A percentile compares a stretch with the other conserved stretches of the same genome.
Conservation (phyloP, 108 stramenopile species). For the Stephanodiscus minutulus region DNA sequence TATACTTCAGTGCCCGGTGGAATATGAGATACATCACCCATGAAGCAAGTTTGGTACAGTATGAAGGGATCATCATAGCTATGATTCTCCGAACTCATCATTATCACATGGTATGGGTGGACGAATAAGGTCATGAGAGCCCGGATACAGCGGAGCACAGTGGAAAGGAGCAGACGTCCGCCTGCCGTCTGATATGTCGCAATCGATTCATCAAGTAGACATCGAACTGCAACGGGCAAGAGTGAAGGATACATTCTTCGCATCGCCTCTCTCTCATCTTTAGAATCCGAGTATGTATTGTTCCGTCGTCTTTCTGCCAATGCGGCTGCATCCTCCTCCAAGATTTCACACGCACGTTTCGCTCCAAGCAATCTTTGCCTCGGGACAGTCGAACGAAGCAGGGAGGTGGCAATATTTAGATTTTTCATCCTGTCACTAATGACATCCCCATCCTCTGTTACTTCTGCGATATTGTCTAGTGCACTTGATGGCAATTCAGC, state of each 20-base stretch:
- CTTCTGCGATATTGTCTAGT: neutral
- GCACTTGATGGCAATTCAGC: slow-evolving; percentile 34
- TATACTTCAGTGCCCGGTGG: slow-evolving; percentile 58
- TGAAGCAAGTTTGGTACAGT: slow-evolving; percentile 54
- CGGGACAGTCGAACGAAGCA: slow-evolving; percentile 69
- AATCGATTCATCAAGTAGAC: slow-evolving; percentile 72
- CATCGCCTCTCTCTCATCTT: slow-evolving; percentile 21
- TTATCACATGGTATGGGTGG: slow-evolving; percentile 66
- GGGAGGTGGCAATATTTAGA: slow-evolving; percentile 59
- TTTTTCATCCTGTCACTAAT: slow-evolving; percentile 23
- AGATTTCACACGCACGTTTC: slow-evolving; percentile 36
- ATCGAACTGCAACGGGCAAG: slow-evolving; percentile 79
- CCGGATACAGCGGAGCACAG: slow-evolving; percentile 62
- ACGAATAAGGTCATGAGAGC: slow-evolving; percentile 58
- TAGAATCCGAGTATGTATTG: slow-evolving; percentile 13
- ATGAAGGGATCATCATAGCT: slow-evolving; percentile 22
- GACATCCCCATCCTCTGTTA: slow-evolving; percentile 4
- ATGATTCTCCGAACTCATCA: slow-evolving; percentile 19
- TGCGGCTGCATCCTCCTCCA: slow-evolving; percentile 43
- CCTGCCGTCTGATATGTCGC: slow-evolving; percentile 35
- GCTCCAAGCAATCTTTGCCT: slow-evolving; percentile 81
- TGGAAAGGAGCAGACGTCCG: slow-evolving; percentile 53
- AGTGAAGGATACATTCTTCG: slow-evolving; percentile 50
- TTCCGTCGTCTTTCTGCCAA: slow-evolving; percentile 10
- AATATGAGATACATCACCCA: slow-evolving; percentile 79